Percentiles rank a stretch among this genome's conserved stretches.
Evolutionary conservation across 169 alveolate genomes (phyloP).

Genomic region (Plasmodium gallinaceum): DNA sequence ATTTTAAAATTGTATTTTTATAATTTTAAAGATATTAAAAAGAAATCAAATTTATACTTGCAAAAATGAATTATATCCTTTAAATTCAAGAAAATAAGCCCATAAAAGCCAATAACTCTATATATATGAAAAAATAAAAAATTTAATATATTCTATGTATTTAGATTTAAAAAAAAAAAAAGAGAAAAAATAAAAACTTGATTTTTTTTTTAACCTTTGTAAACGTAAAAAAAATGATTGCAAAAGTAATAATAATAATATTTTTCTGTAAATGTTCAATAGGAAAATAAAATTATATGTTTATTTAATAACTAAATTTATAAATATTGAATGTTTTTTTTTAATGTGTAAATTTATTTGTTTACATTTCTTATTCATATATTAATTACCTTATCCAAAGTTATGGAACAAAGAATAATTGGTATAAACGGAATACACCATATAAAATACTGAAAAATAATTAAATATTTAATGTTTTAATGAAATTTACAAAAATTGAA

Average conservation of each 20-base stretch:
- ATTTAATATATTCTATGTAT: background rate
- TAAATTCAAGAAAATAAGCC: slow-evolving; percentile 77
- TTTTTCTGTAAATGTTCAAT: slow-evolving; percentile 24
- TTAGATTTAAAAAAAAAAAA: too few relatives aligned
- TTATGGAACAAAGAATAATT: slow-evolving; percentile 81
- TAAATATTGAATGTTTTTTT: background rate
- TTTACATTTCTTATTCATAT: background rate
- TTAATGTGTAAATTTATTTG: background rate
- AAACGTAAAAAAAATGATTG: slow-evolving; percentile 28
- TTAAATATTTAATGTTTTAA: background rate
- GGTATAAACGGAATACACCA: slow-evolving; percentile 93
- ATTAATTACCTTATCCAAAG: slow-evolving; percentile 57
- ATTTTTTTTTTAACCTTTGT: slow-evolving; percentile 41
- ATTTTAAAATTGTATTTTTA: background rate
- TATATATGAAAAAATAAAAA: slow-evolving; percentile 1
- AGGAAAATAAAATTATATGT: slow-evolving; percentile 7
- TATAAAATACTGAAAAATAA: slow-evolving; percentile 85
- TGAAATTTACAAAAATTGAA: too few relatives aligned
- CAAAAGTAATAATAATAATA: slow-evolving; percentile 24
- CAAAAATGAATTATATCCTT: slow-evolving; percentile 73
- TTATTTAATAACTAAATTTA: background rate
- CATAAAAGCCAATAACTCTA: slow-evolving; percentile 73
- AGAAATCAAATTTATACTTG: slow-evolving; percentile 20
- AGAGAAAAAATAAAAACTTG: too few relatives aligned
- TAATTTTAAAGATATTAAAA: background rate